Evolutionary conservation across 2,329 filamentous ascomycete species (phyloP).

Genomic region (Scopulariopsis brevicaulis): DNA sequence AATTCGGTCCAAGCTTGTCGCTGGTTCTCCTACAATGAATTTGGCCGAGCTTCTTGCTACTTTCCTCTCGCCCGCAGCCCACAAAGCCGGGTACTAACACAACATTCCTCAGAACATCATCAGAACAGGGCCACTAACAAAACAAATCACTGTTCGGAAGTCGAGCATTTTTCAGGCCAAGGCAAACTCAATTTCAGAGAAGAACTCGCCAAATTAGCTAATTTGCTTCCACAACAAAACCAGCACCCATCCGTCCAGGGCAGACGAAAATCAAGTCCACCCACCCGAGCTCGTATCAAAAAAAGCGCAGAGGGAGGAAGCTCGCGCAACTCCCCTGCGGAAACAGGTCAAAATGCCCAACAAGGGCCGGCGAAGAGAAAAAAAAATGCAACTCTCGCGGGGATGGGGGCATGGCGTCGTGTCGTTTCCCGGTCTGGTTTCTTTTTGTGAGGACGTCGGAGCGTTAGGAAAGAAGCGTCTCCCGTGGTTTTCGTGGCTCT

Average conservation of each 20-base stretch:
- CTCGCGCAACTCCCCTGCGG: background rate
- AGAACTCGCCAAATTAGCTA: background rate
- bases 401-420: background rate
- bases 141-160: background rate
- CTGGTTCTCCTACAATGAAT: too few species aligned
- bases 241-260: background rate
- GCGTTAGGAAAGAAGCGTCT: background rate
- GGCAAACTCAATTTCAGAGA: background rate
- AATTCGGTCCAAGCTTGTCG: too few species aligned
- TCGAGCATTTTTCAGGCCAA: background rate
- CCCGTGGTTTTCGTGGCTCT: background rate
- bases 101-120: background rate
- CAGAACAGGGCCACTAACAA: background rate
- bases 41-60: too few species aligned
- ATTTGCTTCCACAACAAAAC: background rate
- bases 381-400: background rate
- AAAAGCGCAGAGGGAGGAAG: background rate
- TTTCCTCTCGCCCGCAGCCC: background rate
- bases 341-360: background rate
- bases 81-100: background rate
- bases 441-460: background rate
- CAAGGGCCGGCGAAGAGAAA: background rate
- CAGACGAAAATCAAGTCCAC: background rate
- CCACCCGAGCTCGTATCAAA: background rate
- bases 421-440: background rate